Evolutionary conservation across 352 stramenopile species (phyloP), one percentile per base, ranked within the genome.

Genomic region (Phytophthora cajani): DNA sequence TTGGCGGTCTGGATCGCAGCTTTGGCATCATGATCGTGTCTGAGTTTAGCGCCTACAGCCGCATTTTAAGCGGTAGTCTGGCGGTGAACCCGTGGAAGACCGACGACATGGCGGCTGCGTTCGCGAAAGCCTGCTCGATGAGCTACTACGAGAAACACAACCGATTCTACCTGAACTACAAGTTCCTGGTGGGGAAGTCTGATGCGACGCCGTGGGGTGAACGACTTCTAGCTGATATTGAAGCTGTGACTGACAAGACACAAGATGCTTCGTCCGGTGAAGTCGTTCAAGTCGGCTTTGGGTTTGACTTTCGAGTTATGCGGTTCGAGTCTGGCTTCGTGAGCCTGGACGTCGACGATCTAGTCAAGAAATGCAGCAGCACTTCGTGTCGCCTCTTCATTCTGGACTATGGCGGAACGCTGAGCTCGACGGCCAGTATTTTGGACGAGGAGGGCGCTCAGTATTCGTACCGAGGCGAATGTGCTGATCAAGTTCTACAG

Each of bases 11-110:
- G 3, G 77, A 80, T 11, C 76, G 79, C 17, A 69, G 58, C 49
- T 88, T 91, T 53, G 96, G 96, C 21, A 68, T 97, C 3, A 94
- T 98, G 73, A 95, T 99, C 36, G 82, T 99, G 3, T 99, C 94
- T 27, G 97, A 99, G 74, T 99, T 99, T 77, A 93, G 95, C 2
- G 97, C 90, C 16, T 98, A 96, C 72, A 98, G 93, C 38, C 85
- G 98, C 40, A 97, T 99, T 40, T 90, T 99, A 74, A 90, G 96
- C 62, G 98, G 98, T n/a, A 96, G 95, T 49, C 58, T 99, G 61
- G 87, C 97, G 23, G 89, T 99, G 19, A 99, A 99, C 74, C 98
- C 98, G 10, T 99, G 97, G 97, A 99, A 98, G 76, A 87, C 93
- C 0, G 86, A 97, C 25, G 90, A 96, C 62, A 87, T 98, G 52